Evolutionary conservation across 108 stramenopile genomes (phyloP), one percentile per base, ranked within the genome.

Genomic region (Mayamaea pseudoterrestris): DNA sequence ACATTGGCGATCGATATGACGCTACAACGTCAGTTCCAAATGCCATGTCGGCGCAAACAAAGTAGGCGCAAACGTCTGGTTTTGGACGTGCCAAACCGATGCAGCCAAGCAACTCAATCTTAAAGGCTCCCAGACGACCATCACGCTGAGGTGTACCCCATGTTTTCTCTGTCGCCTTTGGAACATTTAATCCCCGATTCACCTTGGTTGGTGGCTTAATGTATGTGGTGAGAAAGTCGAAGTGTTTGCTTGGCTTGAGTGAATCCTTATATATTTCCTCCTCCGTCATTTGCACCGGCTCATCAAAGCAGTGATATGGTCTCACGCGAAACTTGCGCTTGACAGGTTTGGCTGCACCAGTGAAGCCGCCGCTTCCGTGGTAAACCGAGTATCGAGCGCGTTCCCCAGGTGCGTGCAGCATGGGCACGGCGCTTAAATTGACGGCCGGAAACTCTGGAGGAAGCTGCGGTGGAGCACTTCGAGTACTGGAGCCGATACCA

Each of bases 11-110:
- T 50, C 60, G 51, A 39, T 47, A 55, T 1, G 58, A 54, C 2
- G 49, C 34, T 21, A 81, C 57, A 29, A 71, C 59, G 55, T 81
- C 79, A 0, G 75, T 76, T 8, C 60, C 54, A 55, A 81, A 81
- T 1, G 79, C 79, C 53, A 45, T 63, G 30, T 69, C 67, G 21
- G 74, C 78, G 35, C 55, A 58, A 9, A 78, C 66, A 20, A 68
- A 24, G 41, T 69, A 74, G 1, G 63, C 64, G 0, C 57, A 45
- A 21, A 69, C 63, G 22, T 74, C 68, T 9, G 73, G 60, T 27
- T 68, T 68, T 25, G 47, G 18, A 20, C 63, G 55, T 29, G 71
- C 58, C 44, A 74, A 31, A 13, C 68, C 66, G 4, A 69, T 62
- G 47, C 68, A 69, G 8, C 73, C 68, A 21, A 74, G 47, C 26